Conservation (phyloP, 75 land plant genomes). For the Selaginella tamariscina region DNA sequence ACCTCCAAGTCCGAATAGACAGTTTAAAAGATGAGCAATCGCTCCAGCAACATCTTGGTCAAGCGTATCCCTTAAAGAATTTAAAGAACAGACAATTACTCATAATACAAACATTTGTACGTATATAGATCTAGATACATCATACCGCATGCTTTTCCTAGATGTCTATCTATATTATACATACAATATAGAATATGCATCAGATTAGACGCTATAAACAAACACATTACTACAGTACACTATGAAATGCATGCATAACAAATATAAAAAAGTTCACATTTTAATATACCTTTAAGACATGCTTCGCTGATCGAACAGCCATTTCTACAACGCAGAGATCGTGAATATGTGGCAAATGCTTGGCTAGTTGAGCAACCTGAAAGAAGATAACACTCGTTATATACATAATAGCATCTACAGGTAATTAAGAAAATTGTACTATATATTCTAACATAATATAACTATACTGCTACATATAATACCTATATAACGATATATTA, state of each 20-base stretch:
- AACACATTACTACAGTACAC: no score
- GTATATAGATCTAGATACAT: background rate
- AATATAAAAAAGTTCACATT: background rate
- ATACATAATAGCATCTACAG: no score
- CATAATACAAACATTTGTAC: background rate
- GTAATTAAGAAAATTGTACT: no score
- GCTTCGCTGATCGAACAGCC: constrained; percentile 77
- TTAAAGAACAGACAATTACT: background rate
- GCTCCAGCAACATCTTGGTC: constrained; percentile 91
- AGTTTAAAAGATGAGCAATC: constrained; percentile 79
- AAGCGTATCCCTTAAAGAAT: constrained; percentile 43
- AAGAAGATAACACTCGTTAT: background rate
- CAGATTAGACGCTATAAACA: no score
- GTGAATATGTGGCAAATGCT: constrained; percentile 82
- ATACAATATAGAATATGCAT: no score
- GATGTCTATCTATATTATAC: no score
- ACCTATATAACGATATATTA: background rate
- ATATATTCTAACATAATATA: no score
- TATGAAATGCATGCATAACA: background rate
- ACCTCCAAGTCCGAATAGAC: constrained; percentile 46
- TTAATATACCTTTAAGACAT: constrained; percentile 65
- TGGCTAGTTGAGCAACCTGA: constrained; percentile 73
- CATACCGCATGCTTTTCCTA: background rate
- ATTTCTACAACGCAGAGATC: constrained; percentile 75
- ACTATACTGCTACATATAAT: no score